Evolutionary conservation across 345 rosid genomes (phyloP).

Genomic region (Syzygium jambos): DNA sequence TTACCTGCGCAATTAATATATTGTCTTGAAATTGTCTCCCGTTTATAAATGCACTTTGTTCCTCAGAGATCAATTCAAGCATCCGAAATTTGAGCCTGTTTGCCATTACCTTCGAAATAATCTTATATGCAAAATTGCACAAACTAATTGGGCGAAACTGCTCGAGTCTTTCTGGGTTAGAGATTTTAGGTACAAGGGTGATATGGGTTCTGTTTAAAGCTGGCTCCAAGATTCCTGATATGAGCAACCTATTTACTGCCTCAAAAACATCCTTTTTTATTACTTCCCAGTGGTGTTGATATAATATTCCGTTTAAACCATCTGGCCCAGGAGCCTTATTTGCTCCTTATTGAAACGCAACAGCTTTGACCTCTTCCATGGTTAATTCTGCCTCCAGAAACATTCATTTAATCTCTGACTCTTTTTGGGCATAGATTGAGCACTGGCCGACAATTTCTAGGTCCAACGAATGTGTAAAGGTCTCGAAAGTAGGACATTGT

Average conservation of each 20-base stretch:
- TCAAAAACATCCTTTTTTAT: not conserved
- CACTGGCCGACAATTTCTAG: too few relatives aligned
- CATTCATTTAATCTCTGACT: not conserved
- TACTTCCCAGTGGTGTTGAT: not conserved
- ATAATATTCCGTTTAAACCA: not conserved
- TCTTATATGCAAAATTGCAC: not conserved
- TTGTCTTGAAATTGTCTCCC: not conserved
- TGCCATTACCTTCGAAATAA: not conserved
- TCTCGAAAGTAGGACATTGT: not conserved
- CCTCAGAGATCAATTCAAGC: fast-evolving
- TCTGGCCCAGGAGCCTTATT: not conserved
- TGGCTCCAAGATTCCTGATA: not conserved
- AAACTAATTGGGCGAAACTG: not conserved
- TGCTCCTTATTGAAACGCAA: not conserved
- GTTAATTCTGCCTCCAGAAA: not conserved
- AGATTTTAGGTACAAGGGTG: not conserved
- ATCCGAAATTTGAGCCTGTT: not conserved
- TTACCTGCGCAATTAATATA: not conserved
- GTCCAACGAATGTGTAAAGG: not conserved
- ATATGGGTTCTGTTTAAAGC: not conserved
- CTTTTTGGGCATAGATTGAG: not conserved
- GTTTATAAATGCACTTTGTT: too few relatives aligned
- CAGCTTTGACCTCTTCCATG: not conserved
- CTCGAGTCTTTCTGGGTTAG: not conserved
- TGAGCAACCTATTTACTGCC: not conserved